A percentile compares a stretch with the other conserved stretches of the same genome.
Evolutionary conservation across 2,329 filamentous ascomycete genomes (phyloP).

Genomic region (Delphinella strobiligena): DNA sequence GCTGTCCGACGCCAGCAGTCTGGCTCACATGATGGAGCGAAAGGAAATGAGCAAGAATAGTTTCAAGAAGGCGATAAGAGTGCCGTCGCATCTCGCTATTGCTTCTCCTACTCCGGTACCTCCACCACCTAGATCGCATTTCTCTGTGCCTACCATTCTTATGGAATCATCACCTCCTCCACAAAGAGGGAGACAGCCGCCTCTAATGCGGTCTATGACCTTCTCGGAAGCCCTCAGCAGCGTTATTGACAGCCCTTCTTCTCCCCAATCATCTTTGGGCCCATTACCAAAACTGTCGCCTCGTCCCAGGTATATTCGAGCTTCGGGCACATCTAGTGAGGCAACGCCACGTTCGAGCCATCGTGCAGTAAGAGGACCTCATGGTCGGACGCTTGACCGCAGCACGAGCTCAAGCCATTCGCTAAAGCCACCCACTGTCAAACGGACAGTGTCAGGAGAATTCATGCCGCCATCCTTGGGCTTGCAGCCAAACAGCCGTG

Average conservation of each 20-base stretch:
- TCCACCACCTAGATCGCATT: neutral
- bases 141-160: constrained; percentile 5
- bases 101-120: neutral
- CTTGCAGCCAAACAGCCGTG: neutral
- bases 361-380: neutral
- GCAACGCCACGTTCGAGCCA: too few species aligned
- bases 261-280: neutral
- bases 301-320: neutral
- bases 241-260: neutral
- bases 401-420: neutral
- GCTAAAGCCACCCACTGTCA: neutral
- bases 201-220: constrained; percentile 1
- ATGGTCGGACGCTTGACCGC: neutral
- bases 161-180: constrained; percentile 3
- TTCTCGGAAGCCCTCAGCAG: neutral
- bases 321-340: neutral
- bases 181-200: neutral
- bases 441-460: neutral
- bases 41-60: neutral
- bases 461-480: neutral
- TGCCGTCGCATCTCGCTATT: constrained; percentile 2
- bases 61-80: constrained; percentile 4
- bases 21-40: constrained; percentile 1
- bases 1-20: constrained; percentile 6
- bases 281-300: neutral